A percentile compares a stretch with the other conserved stretches of the same genome.
Evolutionary conservation across 768 basidiomycete species (phyloP).

Genomic region (Psilocybe subaeruginosa): DNA sequence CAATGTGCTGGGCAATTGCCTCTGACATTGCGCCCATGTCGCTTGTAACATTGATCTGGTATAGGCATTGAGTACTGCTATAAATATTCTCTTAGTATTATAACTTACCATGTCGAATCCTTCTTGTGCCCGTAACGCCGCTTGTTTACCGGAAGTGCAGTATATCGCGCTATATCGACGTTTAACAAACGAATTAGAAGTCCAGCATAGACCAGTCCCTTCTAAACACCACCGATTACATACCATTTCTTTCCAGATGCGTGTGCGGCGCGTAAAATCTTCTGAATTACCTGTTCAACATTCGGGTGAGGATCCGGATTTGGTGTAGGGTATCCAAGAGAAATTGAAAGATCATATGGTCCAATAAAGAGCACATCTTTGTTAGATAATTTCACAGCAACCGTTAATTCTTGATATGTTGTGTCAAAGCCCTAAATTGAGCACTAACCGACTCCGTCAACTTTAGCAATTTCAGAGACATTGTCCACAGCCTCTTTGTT

Average conservation of each 20-base stretch:
- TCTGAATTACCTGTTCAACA: slow-evolving; percentile 61
- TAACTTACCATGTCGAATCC: slow-evolving; percentile 32
- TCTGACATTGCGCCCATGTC: slow-evolving; percentile 49
- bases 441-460: slow-evolving; percentile 61
- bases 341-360: slow-evolving; percentile 69
- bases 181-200: not conserved
- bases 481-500: slow-evolving; percentile 62
- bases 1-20: slow-evolving; percentile 26
- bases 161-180: slow-evolving; percentile 25
- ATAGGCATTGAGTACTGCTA: not conserved
- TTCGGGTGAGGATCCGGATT: slow-evolving; percentile 68
- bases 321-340: slow-evolving; percentile 61
- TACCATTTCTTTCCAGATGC: slow-evolving; percentile 68
- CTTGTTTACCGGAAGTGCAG: slow-evolving; percentile 30
- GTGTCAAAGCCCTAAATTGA: slow-evolving; percentile 14
- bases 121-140: slow-evolving; percentile 25
- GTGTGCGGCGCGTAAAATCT: slow-evolving; percentile 52
- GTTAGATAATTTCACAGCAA: not conserved
- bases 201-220: not conserved
- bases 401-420: not conserved
- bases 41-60: slow-evolving; percentile 52
- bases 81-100: not conserved
- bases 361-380: slow-evolving; percentile 60
- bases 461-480: slow-evolving; percentile 57
- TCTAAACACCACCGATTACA: not conserved